Evolutionary conservation across 805 yeast genomes (phyloP).

Genomic region (Sporopachydermia quercuum): DNA sequence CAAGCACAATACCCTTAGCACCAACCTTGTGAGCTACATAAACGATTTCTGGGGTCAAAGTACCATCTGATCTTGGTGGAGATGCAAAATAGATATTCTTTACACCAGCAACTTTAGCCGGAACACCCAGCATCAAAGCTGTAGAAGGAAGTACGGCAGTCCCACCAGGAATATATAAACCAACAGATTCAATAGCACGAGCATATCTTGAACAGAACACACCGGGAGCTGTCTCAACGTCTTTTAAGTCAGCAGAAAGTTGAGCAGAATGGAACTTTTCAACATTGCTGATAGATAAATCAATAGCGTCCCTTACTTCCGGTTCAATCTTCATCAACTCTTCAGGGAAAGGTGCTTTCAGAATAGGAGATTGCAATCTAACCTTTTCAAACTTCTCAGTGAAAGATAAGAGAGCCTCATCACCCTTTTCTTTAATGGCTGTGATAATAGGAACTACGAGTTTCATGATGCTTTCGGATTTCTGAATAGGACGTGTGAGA

Average conservation of each 20-base stretch:
- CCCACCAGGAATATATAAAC: constrained; percentile 96
- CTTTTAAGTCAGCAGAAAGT: constrained; percentile 50
- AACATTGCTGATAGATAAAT: constrained; percentile 78
- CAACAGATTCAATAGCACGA: constrained; percentile 87
- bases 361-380: constrained; percentile 49
- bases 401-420: constrained; percentile 72
- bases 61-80: constrained; percentile 91
- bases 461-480: constrained; percentile 83
- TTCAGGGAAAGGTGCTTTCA: constrained; percentile 77
- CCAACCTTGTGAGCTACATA: constrained; percentile 95
- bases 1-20: constrained; percentile 77
- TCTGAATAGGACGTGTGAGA: constrained; percentile 87
- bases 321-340: constrained; percentile 59
- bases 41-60: constrained; percentile 89
- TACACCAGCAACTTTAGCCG: constrained; percentile 97
- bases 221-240: constrained; percentile 89
- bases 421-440: constrained; percentile 65
- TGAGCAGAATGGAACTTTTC: constrained; percentile 91
- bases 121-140: constrained; percentile 95
- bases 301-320: constrained; percentile 73
- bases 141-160: constrained; percentile 97
- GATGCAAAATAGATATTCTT: constrained; percentile 83
- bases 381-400: constrained; percentile 91
- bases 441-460: constrained; percentile 83
- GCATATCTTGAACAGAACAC: constrained; percentile 90